Base-by-base conservation (phyloP, 441 rosid genomes). In the Theobroma grandiflorum region DNA sequence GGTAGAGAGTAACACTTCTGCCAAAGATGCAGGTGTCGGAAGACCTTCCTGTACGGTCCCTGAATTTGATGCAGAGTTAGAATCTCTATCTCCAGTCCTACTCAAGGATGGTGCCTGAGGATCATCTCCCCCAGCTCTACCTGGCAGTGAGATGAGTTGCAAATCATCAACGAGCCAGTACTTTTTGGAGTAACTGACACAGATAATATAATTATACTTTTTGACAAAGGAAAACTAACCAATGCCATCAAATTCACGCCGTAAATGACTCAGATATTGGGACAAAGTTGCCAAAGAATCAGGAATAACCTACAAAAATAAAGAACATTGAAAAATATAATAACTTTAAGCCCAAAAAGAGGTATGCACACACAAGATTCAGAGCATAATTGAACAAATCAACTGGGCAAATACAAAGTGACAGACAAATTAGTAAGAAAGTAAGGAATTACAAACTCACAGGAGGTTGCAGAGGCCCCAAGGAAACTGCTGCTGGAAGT, bases 11-110 rank as follows among this genome's bases (percentile, higher is more conserved):
- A 93, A 73, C 78, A 90, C 87, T 77, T 88, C 93, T 4, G 94
- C 91, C 88, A 93, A 85, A 73, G 90, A 87, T 87, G 88, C 92
- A 55, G 93, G 94, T 18, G 95, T 89, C 47, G 97, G 97, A 79
- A 93, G 91, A 75, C 91, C 87, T 79, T 87, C 91, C 71, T 74
- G 82, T 40, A 52, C 79, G 55, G 85, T 71, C 50, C 76, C 87
- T 49, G 85, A 74, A 67, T 84, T 84, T 59, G 84, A 82, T 38
- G 86, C 42, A 15, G 78, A 59, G 77, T 72, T 83, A 80, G 87
- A 59, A 26, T 86, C 88, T 77, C 89, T 85, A 81, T 81, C 84
- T 80, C 81, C 90, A 20, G 79, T 49, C 79, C 82, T 83, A 49
- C 62, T 75, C 20, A 71, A 38, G 12, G 83, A 65, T 74, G 88